These are phyloP conservation scores for Eucalyptus marginata DNA, from an alignment of 345 rosid species.

Conservation along the genomic window DNA sequence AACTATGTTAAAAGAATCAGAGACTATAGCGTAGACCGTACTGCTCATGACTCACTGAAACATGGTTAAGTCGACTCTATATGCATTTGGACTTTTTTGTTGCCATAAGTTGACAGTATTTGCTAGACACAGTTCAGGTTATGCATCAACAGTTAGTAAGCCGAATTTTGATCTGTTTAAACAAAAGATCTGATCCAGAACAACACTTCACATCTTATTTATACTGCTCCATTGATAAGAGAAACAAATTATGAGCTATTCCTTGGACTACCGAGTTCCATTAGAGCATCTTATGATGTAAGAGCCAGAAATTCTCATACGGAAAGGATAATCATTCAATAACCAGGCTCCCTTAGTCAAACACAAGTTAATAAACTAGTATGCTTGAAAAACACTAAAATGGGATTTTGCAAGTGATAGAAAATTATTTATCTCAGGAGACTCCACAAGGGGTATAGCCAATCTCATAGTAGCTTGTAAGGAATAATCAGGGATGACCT, in stretches of 20 bases:
- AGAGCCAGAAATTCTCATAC: neutral
- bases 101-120: neutral
- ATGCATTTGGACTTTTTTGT: neutral
- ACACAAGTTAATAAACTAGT: neutral
- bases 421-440: neutral
- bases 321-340: neutral
- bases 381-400: neutral
- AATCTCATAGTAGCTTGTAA: neutral
- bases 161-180: neutral
- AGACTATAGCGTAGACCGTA: neutral
- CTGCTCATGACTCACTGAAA: neutral
- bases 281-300: neutral
- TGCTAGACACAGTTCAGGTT: neutral
- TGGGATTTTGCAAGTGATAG: neutral
- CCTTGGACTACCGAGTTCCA: neutral
- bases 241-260: neutral
- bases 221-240: neutral
- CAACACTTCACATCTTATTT: neutral
- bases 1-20: neutral
- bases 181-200: neutral
- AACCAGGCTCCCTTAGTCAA: neutral
- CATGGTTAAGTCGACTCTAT: neutral
- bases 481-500: constrained; percentile 27
- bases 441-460: neutral
- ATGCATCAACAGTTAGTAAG: neutral